Evolutionary conservation across 2,329 filamentous ascomycete genomes (phyloP), one percentile per base, ranked within the genome.

Genomic region (Blastomyces emzantsi): DNA sequence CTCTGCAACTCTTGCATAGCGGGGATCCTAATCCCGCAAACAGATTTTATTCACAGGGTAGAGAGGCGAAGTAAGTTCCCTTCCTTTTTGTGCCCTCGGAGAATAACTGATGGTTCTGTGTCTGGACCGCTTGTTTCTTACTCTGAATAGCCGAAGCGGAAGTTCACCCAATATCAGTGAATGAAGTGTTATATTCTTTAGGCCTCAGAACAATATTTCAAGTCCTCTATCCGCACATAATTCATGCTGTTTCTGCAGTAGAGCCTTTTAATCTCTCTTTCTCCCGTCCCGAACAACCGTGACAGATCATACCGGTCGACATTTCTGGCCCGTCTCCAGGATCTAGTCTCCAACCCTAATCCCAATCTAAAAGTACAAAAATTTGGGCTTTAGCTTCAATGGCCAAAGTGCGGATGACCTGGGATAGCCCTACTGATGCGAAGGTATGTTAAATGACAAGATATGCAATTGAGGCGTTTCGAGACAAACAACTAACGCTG

Each of bases 361-460:
- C 19, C 36, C 30, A 55, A 52, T 5, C 11, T 13, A 1, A 19
- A 36, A 55, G 15, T n/a, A 41, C 54, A 5, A 57, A 57, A 1
- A 15, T 8, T 30, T 13, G 17, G 22, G 7, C 22, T 6, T 7
- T n/a, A 30, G 17, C 19, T 19, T 45, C 11, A 6, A 7, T 30
- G 4, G 41, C 15, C 52, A 70, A 60, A 1, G 73, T 73, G 57
- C 41, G 13, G 25, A 60, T 60, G 51, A 67, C 47, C 0, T 73
- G 72, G 72, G 66, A 68, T 3, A 63, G 66, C 0, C 47, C 69
- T 28, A 62, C 65, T 0, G 70, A 73, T 45, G 69, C 69, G 28
- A 73, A 68, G 67, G 72, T 73, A 8, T 30, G 13, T 55, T 17
- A 9, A 8, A 7, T 9, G 15, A 8, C 33, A 19, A 33, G 22